These are phyloP conservation scores for Elsinoe perseae DNA, from an alignment of 2,329 filamentous ascomycete genomes.

Conservation along the genomic window DNA sequence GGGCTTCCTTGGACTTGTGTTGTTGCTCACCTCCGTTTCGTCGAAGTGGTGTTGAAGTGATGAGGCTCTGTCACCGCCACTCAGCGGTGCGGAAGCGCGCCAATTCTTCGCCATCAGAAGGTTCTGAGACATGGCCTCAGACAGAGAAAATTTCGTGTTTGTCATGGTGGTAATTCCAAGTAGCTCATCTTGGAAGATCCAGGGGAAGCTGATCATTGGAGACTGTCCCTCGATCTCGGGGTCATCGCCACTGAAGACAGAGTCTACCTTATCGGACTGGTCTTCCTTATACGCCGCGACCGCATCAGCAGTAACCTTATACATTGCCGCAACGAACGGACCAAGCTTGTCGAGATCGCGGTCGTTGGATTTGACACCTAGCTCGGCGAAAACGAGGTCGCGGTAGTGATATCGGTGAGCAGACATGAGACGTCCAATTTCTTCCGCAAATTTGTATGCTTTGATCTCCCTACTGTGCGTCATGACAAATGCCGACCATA, in stretches of 20 bases:
- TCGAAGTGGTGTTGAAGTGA: slow-evolving; percentile 2
- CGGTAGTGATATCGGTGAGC: slow-evolving; percentile 63
- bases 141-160: neutral
- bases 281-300: slow-evolving; percentile 52
- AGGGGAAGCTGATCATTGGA: slow-evolving; percentile 88
- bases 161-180: slow-evolving; percentile 52
- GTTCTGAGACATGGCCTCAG: slow-evolving; percentile 3
- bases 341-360: slow-evolving; percentile 51
- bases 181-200: slow-evolving; percentile 72
- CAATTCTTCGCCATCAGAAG: neutral
- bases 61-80: slow-evolving; percentile 1
- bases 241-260: slow-evolving; percentile 32
- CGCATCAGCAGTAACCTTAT: slow-evolving; percentile 69
- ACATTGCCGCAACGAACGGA: slow-evolving; percentile 79
- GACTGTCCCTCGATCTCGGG: slow-evolving; percentile 39
- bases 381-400: slow-evolving; percentile 56
- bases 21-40: too few relatives aligned
- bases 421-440: slow-evolving; percentile 61
- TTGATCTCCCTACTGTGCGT: slow-evolving; percentile 61
- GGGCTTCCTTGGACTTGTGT: too few relatives aligned
- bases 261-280: slow-evolving; percentile 24
- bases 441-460: slow-evolving; percentile 83
- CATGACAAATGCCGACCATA: slow-evolving; percentile 80
- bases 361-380: slow-evolving; percentile 41
- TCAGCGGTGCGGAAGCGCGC: neutral